Evolutionary conservation across 768 basidiomycete genomes (phyloP), one percentile per base, ranked within the genome.

Genomic region (Lactarius pseudohatsudake): DNA sequence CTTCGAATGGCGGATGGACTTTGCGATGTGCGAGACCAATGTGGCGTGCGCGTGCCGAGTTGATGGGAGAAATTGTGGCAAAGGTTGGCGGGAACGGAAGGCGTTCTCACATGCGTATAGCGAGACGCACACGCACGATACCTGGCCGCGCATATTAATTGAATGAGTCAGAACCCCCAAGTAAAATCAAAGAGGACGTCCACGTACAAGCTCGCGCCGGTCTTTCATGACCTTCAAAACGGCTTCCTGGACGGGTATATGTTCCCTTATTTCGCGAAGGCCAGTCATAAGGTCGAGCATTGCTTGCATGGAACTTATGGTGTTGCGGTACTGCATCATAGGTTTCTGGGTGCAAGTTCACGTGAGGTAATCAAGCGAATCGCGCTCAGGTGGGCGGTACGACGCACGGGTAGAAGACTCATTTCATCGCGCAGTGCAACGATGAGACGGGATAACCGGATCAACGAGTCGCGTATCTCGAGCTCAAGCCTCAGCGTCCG

Each of bases 51-150:
- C 81, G 66, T 78, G 75, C 10, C 79, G 74, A 7, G 79, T 73
- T 4, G 81, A 83, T 3, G 83, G 83, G 9, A 84, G 75, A 65
- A 82, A 83, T 64, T 84, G 82, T 0, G 83, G 82, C 20, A 84
- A 75, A 15, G 81, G 79, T 64, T 81, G 80, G 34, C 79, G 77
- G 6, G 78, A 78, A 4, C 77, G 73, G 72, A 84, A 83, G 3
- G 80, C 81, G 38, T 82, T 79, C 66, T 84, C 82, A 64, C 79
- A 79, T 3, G 81, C 81, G 64, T 81, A 84, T n/a, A 84, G 74
- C 2, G 77, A 76, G 59, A 84, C 73, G 71, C 80, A 83, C 9
- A 83, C 73, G 68, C 79, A 78, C 2, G 82, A 84, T 65, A 83
- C 77, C 76, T 80, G 60, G 20, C 30, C 50, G 41, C 54, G 22